These are phyloP conservation scores for Zymoseptoria crescenta DNA, from an alignment of 2,329 filamentous ascomycete species.

Conservation along the genomic window DNA sequence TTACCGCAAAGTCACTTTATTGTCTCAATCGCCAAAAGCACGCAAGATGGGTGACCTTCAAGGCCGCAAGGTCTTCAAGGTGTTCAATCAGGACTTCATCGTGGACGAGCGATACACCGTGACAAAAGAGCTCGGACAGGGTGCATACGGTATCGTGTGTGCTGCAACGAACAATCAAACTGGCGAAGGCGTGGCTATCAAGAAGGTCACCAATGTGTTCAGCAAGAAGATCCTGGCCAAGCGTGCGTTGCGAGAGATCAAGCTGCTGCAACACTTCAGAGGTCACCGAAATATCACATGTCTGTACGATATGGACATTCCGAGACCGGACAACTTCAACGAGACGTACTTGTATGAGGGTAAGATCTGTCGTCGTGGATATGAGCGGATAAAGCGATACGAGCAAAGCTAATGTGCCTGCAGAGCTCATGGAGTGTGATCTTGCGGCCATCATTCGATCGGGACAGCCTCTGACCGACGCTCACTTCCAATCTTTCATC, in stretches of 20 bases:
- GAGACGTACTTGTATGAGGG: slow-evolving; percentile 98
- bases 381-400: not conserved
- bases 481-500: slow-evolving; percentile 99
- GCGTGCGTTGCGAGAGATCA: slow-evolving; percentile 95
- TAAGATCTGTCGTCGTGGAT: slow-evolving; percentile 35
- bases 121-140: slow-evolving; percentile 96
- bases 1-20: not conserved
- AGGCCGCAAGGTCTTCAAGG: slow-evolving; percentile 91
- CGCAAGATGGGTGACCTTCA: slow-evolving; percentile 50
- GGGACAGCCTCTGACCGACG: slow-evolving; percentile 92
- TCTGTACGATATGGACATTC: slow-evolving; percentile 99
- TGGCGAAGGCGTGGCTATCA: slow-evolving; percentile 91
- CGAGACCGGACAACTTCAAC: slow-evolving; percentile 94
- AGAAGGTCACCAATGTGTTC: slow-evolving; percentile 99
- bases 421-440: slow-evolving; percentile 99
- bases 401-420: not conserved
- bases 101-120: slow-evolving; percentile 98
- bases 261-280: slow-evolving; percentile 95
- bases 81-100: slow-evolving; percentile 99
- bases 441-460: slow-evolving; percentile 95
- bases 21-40: not conserved
- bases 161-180: slow-evolving; percentile 88
- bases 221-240: slow-evolving; percentile 99
- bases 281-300: slow-evolving; percentile 70
- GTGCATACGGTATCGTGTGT: slow-evolving; percentile 97